These are phyloP conservation scores for Solanum pennellii DNA, from an alignment of 257 asterid species.

Conservation along the genomic window DNA sequence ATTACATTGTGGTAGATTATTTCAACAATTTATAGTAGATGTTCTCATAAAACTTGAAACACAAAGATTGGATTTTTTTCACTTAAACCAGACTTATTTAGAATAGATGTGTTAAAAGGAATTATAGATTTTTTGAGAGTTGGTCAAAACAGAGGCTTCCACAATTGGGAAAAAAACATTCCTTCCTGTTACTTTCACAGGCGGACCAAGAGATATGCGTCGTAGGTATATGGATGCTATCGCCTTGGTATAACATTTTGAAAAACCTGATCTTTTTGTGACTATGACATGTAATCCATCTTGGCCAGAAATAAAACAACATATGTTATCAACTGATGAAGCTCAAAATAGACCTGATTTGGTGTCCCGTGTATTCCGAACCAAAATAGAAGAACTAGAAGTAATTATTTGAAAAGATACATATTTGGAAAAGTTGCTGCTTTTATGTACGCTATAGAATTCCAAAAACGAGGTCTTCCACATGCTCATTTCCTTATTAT, in stretches of 20 bases:
- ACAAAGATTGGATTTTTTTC: neutral
- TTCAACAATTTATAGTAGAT: no score
- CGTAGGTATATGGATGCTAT: neutral
- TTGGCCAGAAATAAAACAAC: neutral
- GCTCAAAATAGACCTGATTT: neutral
- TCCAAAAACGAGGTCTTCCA: neutral
- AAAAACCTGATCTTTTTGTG: neutral
- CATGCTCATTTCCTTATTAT: neutral
- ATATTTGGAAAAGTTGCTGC: neutral
- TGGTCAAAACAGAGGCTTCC: neutral
- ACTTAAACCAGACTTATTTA: neutral
- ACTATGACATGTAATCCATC: neutral
- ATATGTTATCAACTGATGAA: neutral
- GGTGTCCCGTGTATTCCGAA: neutral
- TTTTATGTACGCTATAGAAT: neutral
- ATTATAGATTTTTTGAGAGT: neutral
- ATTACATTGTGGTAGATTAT: neutral
- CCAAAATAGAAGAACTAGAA: neutral
- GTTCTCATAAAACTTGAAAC: neutral
- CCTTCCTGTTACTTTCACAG: neutral
- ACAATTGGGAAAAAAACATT: neutral
- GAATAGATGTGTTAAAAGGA: neutral
- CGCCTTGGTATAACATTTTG: neutral
- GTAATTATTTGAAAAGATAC: neutral
- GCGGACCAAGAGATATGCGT: neutral